Base-by-base conservation (phyloP, 1,284 basidiomycete species). In the Cutaneotrichosporon cutaneum region DNA sequence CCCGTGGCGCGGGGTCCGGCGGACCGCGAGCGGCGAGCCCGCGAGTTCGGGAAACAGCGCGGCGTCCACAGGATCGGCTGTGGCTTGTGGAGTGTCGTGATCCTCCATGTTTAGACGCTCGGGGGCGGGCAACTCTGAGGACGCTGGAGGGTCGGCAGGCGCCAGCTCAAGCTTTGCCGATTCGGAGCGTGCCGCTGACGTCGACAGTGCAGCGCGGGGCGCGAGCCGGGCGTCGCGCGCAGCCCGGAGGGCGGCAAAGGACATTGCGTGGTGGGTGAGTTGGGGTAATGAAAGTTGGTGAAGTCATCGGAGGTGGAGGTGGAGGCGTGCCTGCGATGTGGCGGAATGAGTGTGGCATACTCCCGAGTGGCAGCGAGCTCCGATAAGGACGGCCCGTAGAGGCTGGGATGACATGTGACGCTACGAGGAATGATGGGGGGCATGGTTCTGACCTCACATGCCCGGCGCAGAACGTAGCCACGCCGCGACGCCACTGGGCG, bases 1-100 rank as follows among this genome's bases (percentile, higher is more conserved):
- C 0, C 77, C 77, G 30, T 69, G 54, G 4, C 54, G 57, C 0
- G 59, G 14, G 3, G 62, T 47, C 0, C 16, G 32, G 26, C 65
- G 57, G 16, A 76, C 67, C 42, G 70, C 68, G 11, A 77, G 60
- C 16, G 67, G 66, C 11, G 60, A 57, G 33, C 39, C 45, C 9
- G 56, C 56, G 6, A 42, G 39, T 18, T 42, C 39, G 18, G 39
- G 39, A 18, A 16, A 68, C 58, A 30, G 66, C 59, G 39, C 35
- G 36, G 48, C 24, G 47, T 27, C n/a, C 44, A 52, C 24, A 26
- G 22, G 7, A 8, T 0, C 22, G 16, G 35, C 35, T 4, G 35
- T 13, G 6, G 35, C 32, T 11, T 18, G 9, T 10, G 10, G 48
- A 18, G 10, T 22, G 26, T 24, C 32, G 42, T n/a, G n/a, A n/a